phyloP scores from a whole-genome alignment of 768 basidiomycete genomes.

The Kwoniella dejecticola region DNA sequence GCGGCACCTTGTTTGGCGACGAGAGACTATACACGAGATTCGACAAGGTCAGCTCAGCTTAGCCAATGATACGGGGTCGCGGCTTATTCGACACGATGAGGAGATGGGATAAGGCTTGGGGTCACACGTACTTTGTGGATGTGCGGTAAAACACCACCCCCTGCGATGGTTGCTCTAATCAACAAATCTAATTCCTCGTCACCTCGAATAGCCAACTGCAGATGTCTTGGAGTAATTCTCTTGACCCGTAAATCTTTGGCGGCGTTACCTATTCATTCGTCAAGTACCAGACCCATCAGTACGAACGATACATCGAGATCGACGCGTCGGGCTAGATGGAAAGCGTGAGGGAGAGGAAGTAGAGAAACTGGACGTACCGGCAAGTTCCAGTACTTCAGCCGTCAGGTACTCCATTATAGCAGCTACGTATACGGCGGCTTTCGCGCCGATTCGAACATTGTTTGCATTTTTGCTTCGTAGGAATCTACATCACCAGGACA shows the following conservation, averaged over 20 bases:
- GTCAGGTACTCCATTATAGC: slow-evolving; percentile 95
- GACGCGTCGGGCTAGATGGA: neutral
- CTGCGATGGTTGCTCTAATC: slow-evolving; percentile 87
- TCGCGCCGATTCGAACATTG: slow-evolving; percentile 94
- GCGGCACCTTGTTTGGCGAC: slow-evolving; percentile 31
- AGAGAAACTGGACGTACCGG: slow-evolving; percentile 63
- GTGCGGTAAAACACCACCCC: slow-evolving; percentile 58
- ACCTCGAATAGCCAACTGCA: slow-evolving; percentile 93
- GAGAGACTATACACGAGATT: slow-evolving; percentile 30
- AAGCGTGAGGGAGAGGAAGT: neutral
- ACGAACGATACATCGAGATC: neutral
- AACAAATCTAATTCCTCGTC: slow-evolving; percentile 97
- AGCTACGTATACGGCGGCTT: slow-evolving; percentile 94
- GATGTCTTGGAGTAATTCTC: slow-evolving; percentile 92
- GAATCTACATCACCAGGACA: slow-evolving; percentile 37
- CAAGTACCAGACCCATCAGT: neutral
- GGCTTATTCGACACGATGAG: neutral
- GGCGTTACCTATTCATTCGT: slow-evolving; percentile 75
- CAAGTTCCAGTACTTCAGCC: slow-evolving; percentile 92
- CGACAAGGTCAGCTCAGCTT: neutral
- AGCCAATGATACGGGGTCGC: neutral
- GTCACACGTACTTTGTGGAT: slow-evolving; percentile 55
- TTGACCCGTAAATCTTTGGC: slow-evolving; percentile 97
- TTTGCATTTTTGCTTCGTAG: slow-evolving; percentile 88
- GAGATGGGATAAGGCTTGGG: neutral